A percentile compares a stretch with the other conserved stretches of the same genome.
Conservation (phyloP, 805 yeast species). For the Sugiyamaella qingdaonensis region DNA sequence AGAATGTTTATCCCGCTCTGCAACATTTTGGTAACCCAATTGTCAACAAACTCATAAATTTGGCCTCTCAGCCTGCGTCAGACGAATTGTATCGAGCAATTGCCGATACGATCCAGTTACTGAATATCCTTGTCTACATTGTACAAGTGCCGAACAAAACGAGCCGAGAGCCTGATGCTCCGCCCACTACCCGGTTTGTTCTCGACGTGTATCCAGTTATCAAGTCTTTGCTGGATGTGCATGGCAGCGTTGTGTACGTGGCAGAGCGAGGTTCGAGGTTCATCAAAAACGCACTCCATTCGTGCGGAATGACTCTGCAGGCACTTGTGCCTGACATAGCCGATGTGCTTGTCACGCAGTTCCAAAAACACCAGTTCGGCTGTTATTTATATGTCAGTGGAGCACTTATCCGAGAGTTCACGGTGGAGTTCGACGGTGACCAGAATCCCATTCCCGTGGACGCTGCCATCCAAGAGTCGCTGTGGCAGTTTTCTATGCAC, state of each 20-base stretch:
- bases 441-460: constrained; percentile 24
- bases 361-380: constrained; percentile 64
- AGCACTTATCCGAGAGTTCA: constrained; percentile 59
- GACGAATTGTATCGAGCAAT: constrained; percentile 43
- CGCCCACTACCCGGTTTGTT: constrained; percentile 48
- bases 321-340: constrained; percentile 64
- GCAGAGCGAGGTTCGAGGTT: constrained; percentile 74
- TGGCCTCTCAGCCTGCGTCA: constrained; percentile 26
- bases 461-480: constrained; percentile 47
- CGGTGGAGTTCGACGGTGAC: constrained; percentile 43
- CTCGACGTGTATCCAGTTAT: constrained; percentile 61
- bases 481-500: constrained; percentile 69
- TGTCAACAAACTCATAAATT: constrained; percentile 34
- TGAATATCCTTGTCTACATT: constrained; percentile 55
- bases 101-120: constrained; percentile 71
- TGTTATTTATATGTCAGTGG: constrained; percentile 92
- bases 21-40: constrained; percentile 67
- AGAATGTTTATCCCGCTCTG: constrained; percentile 49
- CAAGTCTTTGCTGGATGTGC: constrained; percentile 44
- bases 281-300: constrained; percentile 59
- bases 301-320: constrained; percentile 51
- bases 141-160: constrained; percentile 37
- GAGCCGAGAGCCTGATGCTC: constrained; percentile 20
- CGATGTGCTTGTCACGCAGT: constrained; percentile 63
- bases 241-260: constrained; percentile 56